phyloP scores from a whole-genome alignment of 495 filamentous ascomycete genomes.

The Talaromyces liani region DNA sequence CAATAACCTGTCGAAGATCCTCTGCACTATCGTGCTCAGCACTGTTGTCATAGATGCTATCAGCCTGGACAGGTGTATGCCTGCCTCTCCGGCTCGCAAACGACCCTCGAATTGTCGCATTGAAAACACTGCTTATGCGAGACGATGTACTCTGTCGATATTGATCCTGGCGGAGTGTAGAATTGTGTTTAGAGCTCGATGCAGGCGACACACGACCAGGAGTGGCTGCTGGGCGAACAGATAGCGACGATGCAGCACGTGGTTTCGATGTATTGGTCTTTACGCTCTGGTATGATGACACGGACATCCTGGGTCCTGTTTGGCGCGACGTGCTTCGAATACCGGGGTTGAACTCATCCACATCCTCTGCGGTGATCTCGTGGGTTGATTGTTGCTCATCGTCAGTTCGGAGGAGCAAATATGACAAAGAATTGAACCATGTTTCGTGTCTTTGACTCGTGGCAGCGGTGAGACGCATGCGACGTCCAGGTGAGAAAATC shows the following conservation, averaged over 20 bases:
- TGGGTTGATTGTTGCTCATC: slow-evolving; percentile 50
- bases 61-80: slow-evolving; percentile 23
- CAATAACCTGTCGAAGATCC: slow-evolving; percentile 67
- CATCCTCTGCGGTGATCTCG: slow-evolving; percentile 64
- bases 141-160: slow-evolving; percentile 31
- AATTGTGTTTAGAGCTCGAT: slow-evolving; percentile 35
- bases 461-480: slow-evolving; percentile 85
- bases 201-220: slow-evolving; percentile 36
- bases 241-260: slow-evolving; percentile 38
- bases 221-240: slow-evolving; percentile 35
- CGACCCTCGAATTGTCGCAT: slow-evolving; percentile 39
- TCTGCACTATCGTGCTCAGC: slow-evolving; percentile 66
- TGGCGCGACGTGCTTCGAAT: slow-evolving; percentile 46
- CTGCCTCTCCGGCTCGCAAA: slow-evolving; percentile 33
- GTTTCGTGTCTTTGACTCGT: slow-evolving; percentile 94
- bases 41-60: slow-evolving; percentile 60
- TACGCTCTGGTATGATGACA: slow-evolving; percentile 78
- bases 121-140: slow-evolving; percentile 36
- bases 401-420: slow-evolving; percentile 72
- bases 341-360: slow-evolving; percentile 82
- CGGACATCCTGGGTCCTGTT: slow-evolving; percentile 53
- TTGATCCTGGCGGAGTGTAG: slow-evolving; percentile 30
- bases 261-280: slow-evolving; percentile 50
- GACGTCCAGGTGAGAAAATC: slow-evolving; percentile 80
- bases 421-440: slow-evolving; percentile 96